phyloP scores from a whole-genome alignment of 352 stramenopile genomes.

The Phytophthora pini region DNA sequence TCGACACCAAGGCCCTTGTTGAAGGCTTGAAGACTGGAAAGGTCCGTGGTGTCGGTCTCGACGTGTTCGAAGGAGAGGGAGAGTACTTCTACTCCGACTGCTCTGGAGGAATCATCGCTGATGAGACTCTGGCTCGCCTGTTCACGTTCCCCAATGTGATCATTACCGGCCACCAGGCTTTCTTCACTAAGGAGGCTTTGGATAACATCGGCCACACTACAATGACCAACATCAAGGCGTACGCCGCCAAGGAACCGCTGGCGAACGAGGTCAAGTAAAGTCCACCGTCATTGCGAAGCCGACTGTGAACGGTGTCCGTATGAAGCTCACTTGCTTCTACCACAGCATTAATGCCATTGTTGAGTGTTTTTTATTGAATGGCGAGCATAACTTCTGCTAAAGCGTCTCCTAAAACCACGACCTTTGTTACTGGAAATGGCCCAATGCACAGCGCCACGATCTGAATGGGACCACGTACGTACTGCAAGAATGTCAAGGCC shows the following conservation, averaged over 20 bases:
- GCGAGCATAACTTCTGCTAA: conserved; percentile 26
- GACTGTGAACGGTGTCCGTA: conserved; percentile 10
- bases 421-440: conserved; percentile 22
- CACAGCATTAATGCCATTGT: conserved; percentile 6
- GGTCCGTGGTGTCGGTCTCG: conserved; percentile 79
- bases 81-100: conserved; percentile 84
- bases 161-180: conserved; percentile 82
- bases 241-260: conserved; percentile 44
- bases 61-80: conserved; percentile 89
- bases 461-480: conserved; percentile 36
- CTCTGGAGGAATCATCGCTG: conserved; percentile 67
- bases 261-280: conserved; percentile 65
- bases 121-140: conserved; percentile 74
- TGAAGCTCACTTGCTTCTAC: conserved; percentile 15
- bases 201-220: conserved; percentile 76
- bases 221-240: conserved; percentile 78
- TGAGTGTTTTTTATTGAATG: conserved; percentile 31
- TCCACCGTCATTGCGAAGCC: neutral
- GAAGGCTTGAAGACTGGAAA: conserved; percentile 79
- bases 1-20: conserved; percentile 87
- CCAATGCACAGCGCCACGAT: conserved; percentile 41
- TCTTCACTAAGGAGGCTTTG: conserved; percentile 82
- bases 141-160: conserved; percentile 88
- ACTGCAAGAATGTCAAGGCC: conserved; percentile 46
- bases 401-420: conserved; percentile 29